Evolutionary conservation across 139 green algal species (phyloP).

Genomic region (Limnomonas spitsbergensis): DNA sequence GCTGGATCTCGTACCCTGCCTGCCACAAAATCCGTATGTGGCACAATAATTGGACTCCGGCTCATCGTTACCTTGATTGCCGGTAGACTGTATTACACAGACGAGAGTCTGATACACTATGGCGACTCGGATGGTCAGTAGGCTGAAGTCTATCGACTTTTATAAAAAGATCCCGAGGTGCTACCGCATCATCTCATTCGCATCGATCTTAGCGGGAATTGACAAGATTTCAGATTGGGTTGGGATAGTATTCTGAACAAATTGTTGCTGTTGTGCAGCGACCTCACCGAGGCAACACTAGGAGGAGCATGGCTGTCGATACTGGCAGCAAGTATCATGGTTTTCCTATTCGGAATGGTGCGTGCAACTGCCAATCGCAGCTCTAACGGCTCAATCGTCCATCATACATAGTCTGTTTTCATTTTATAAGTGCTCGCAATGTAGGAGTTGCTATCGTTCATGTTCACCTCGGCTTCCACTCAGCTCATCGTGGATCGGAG

Average conservation of each 20-base stretch:
- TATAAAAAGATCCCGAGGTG: constrained; percentile 59
- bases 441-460: constrained; percentile 82
- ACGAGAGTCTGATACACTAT: too few species aligned
- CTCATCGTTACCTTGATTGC: too few species aligned
- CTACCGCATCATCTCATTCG: background rate
- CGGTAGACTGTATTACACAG: too few species aligned
- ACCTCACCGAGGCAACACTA: constrained; percentile 91
- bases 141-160: constrained; percentile 63
- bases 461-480: constrained; percentile 60
- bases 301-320: constrained; percentile 86
- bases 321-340: constrained; percentile 76
- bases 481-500: constrained; percentile 87
- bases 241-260: background rate
- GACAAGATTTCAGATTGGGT: background rate
- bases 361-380: too few species aligned
- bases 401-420: background rate
- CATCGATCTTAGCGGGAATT: background rate
- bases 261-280: constrained; percentile 50
- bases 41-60: too few species aligned
- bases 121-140: constrained; percentile 17
- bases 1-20: too few species aligned
- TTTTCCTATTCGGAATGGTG: constrained; percentile 79
- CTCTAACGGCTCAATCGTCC: constrained; percentile 12
- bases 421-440: background rate
- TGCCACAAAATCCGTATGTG: too few species aligned